Evolutionary conservation across 257 asterid genomes (phyloP).

Genomic region (Thymus quinquecostatus): DNA sequence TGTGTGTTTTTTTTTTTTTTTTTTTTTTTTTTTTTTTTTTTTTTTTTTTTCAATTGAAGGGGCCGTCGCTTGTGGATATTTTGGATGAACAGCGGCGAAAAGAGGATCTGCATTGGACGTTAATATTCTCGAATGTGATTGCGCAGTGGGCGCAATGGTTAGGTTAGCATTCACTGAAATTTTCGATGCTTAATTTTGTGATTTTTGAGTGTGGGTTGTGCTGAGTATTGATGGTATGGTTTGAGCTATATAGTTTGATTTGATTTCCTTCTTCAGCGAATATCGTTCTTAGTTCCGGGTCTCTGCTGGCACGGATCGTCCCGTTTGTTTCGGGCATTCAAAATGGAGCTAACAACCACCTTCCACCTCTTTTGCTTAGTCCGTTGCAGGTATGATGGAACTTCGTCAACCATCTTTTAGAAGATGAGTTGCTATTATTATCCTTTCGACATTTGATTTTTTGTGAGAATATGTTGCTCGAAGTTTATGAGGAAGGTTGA

Average conservation of each 20-base stretch:
- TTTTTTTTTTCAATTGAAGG: constrained; percentile 27
- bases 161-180: constrained; percentile 53
- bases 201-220: constrained; percentile 20
- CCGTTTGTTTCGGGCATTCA: constrained; percentile 63
- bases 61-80: constrained; percentile 51
- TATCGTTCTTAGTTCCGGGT: constrained; percentile 77
- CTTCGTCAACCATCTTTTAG: background rate
- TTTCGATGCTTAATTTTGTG: constrained; percentile 8
- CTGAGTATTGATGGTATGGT: background rate
- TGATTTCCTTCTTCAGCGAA: constrained; percentile 54
- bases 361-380: constrained; percentile 64
- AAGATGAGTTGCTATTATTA: background rate
- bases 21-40: background rate
- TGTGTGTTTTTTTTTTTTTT: constrained; percentile 16
- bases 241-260: constrained; percentile 21
- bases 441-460: constrained; percentile 6
- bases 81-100: constrained; percentile 67
- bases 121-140: constrained; percentile 71
- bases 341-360: constrained; percentile 42
- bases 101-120: constrained; percentile 77
- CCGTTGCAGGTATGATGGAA: constrained; percentile 81
- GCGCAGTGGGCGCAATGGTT: constrained; percentile 99
- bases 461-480: constrained; percentile 15
- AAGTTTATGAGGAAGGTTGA: background rate
- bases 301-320: constrained; percentile 75